These are phyloP conservation scores for Elaphomyces granulatus DNA, from an alignment of 495 filamentous ascomycete genomes.

Conservation along the genomic window DNA sequence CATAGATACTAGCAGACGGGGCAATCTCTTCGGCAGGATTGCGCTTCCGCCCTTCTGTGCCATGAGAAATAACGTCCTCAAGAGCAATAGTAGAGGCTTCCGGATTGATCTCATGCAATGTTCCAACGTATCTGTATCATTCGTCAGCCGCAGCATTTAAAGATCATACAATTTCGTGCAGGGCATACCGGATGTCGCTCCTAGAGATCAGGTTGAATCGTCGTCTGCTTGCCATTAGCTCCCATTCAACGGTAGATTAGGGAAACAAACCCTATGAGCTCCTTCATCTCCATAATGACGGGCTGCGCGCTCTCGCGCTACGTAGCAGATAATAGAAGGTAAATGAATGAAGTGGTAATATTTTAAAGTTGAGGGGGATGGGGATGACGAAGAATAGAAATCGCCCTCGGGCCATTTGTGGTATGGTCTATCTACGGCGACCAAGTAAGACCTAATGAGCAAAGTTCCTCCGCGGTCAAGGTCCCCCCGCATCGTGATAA, in stretches of 20 bases:
- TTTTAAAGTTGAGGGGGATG: constrained; percentile 2
- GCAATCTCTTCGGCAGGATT: constrained; percentile 67
- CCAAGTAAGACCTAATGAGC: too few species aligned
- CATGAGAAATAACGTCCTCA: constrained; percentile 83
- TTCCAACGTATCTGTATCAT: constrained; percentile 77
- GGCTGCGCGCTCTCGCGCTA: constrained; percentile 24
- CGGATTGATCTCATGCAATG: constrained; percentile 94
- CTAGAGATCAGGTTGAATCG: constrained; percentile 69
- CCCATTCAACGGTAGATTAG: constrained; percentile 27
- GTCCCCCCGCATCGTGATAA: too few species aligned
- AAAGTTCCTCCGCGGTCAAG: too few species aligned
- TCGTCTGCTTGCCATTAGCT: constrained; percentile 37
- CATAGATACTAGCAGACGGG: constrained; percentile 73
- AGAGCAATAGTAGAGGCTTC: constrained; percentile 91
- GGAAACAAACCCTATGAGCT: constrained; percentile 37
- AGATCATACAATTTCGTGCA: background rate
- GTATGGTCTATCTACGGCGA: too few species aligned
- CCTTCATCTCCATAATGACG: constrained; percentile 39
- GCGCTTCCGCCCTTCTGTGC: constrained; percentile 76
- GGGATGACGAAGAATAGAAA: constrained; percentile 7
- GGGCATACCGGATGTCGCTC: constrained; percentile 80
- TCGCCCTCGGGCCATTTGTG: too few species aligned
- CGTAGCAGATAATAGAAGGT: constrained; percentile 1
- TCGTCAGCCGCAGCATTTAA: constrained; percentile 2
- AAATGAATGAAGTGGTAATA: constrained; percentile 4